A percentile compares a stretch with the other conserved stretches of the same genome.
Evolutionary conservation across 257 asterid genomes (phyloP).

Genomic region (Ilex aquifolium): DNA sequence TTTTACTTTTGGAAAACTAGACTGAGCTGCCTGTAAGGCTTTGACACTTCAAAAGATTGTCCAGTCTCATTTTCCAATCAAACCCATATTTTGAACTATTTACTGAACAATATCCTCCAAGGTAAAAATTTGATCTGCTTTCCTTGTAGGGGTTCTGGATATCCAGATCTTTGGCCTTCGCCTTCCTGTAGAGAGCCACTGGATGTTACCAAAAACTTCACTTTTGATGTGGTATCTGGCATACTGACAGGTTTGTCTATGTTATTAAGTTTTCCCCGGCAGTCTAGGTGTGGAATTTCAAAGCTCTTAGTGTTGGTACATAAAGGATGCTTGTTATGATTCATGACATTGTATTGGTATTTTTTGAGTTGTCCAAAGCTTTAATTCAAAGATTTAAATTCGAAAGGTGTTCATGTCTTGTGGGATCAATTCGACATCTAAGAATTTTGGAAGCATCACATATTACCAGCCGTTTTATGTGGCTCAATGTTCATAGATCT

Average conservation of each 20-base stretch:
- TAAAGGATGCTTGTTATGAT: too few relatives aligned
- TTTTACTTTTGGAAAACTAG: too few relatives aligned
- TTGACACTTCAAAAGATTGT: not conserved
- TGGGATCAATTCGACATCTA: too few relatives aligned
- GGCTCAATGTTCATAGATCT: too few relatives aligned
- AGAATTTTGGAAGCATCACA: too few relatives aligned
- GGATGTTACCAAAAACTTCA: conserved; percentile 79
- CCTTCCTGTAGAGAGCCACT: conserved; percentile 82
- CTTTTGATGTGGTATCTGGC: conserved; percentile 75
- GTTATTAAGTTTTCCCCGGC: not conserved
- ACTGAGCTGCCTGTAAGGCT: not conserved
- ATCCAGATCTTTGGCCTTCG: conserved; percentile 97
- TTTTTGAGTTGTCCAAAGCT: too few relatives aligned
- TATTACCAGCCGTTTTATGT: too few relatives aligned
- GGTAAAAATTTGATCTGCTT: conserved; percentile 3
- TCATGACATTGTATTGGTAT: too few relatives aligned
- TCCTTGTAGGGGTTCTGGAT: conserved; percentile 75
- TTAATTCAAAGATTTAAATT: too few relatives aligned
- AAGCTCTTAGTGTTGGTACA: too few relatives aligned
- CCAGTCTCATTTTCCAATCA: not conserved
- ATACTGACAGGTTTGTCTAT: conserved; percentile 54
- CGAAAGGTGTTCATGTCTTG: too few relatives aligned
- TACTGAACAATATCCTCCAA: conserved; percentile 13
- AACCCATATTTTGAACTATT: conserved; percentile 4
- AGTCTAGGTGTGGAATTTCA: too few relatives aligned